Evolutionary conservation across 2,329 filamentous ascomycete genomes (phyloP).

Genomic region (Conoideocrella luteorostrata): DNA sequence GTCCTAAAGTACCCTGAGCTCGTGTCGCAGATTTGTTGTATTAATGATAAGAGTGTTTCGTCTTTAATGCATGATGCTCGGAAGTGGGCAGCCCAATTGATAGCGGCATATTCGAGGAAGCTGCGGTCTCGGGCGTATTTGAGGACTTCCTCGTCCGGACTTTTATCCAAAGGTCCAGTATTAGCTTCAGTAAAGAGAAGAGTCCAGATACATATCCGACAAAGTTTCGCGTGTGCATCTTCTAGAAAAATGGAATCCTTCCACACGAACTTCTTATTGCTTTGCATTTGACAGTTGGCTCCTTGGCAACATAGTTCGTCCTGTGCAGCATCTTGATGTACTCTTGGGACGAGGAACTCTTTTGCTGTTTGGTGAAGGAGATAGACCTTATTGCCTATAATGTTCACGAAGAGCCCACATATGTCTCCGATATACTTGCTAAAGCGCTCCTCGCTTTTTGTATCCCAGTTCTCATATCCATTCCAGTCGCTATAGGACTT

Average conservation of each 20-base stretch:
- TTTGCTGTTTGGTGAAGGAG: slow-evolving; percentile 18
- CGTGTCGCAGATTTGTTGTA: neutral
- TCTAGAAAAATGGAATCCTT: slow-evolving; percentile 9
- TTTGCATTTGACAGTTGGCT: no score
- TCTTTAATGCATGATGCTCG: no score
- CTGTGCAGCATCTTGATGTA: neutral
- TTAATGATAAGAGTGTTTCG: neutral
- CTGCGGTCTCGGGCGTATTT: no score
- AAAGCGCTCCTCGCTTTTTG: slow-evolving; percentile 9
- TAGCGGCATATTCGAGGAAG: slow-evolving; percentile 12
- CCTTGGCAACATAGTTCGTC: neutral
- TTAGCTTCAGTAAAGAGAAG: slow-evolving; percentile 8
- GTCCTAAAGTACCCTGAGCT: neutral
- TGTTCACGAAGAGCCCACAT: slow-evolving; percentile 25
- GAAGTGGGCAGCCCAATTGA: slow-evolving; percentile 11
- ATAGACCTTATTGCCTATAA: slow-evolving; percentile 14
- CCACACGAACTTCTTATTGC: slow-evolving; percentile 4
- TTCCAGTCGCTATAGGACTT: slow-evolving; percentile 3
- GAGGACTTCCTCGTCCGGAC: no score
- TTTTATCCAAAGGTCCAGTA: slow-evolving; percentile 5
- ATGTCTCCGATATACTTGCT: slow-evolving; percentile 13
- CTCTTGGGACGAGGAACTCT: slow-evolving; percentile 14
- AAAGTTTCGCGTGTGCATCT: slow-evolving; percentile 12
- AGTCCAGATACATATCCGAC: slow-evolving; percentile 11
- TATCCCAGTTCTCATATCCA: slow-evolving; percentile 3